Base-by-base conservation (phyloP, 306 rosid genomes). In the Trichosanthes truncata region DNA sequence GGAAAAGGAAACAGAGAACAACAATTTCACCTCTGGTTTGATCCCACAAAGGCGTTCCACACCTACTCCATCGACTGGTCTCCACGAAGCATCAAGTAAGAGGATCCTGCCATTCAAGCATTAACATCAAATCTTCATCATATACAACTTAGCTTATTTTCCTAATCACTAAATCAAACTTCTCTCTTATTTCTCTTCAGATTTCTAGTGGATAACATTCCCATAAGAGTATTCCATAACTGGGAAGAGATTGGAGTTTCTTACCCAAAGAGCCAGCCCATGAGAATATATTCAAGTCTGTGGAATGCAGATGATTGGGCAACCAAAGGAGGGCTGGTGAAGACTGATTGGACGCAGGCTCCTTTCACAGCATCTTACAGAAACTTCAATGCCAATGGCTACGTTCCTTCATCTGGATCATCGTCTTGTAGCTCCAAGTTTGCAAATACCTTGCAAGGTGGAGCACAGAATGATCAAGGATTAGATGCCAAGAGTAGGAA, bases 261-360 rank as follows among this genome's bases (percentile, higher is more conserved):
- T n/a, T 85, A 69, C 51, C 88, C 87, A 6, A 80, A 69, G 6
- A 77, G 52, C 38, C 85, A 87, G 69, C 75, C 90, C 26, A 85
- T 87, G 88, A 79, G 79, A 78, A 23, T 87, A 6, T 87, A 85
- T 82, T 63, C 87, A 1, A 87, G 84, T 25, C 61, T 85, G 23
- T 87, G 90, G 90, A 85, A 85, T 11, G 88, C 84, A 1, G 90
- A 87, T 26, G 85, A 83, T 40, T 87, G 90, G 90, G 90, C 88
- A 4, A 83, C 88, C 2, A 82, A 81, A 80, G 90, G 90, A 3
- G 88, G 86, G 18, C 74, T 26, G 9, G 87, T 85, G 29, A 88
- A 85, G 83, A 85, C 87, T 9, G 86, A 88, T 26, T 88, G 91
- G 91, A 72, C 89, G 2, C 5, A 81, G 38, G 91, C 87, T 45